Evolutionary conservation across 1,284 basidiomycete species (phyloP), one percentile per base, ranked within the genome.

Genomic region (Moesziomyces globuligerus): DNA sequence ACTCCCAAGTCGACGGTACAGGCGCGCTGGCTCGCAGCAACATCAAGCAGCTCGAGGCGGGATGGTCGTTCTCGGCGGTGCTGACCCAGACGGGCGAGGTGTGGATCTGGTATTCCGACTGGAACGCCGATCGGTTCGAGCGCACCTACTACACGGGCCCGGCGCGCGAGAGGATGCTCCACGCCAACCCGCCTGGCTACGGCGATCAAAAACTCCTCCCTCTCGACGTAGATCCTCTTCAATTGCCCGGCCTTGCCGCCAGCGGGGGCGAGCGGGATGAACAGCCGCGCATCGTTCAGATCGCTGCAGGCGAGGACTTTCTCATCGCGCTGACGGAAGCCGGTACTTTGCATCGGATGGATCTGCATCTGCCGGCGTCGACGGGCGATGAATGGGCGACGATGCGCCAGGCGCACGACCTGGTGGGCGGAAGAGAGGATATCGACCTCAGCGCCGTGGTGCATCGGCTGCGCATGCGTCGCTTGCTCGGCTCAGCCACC

Each of bases 281-380:
- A 17, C 15, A 21, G 4, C 24, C 32, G 9, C n/a, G 37, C 32
- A 59, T 74, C 10, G 44, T 42, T 0, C 61, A 68, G 29, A 62
- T 76, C 8, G 72, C 69, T 23, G 74, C 74, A 6, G 74, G 74
- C 3, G 66, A 72, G 32, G 53, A 72, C 29, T 76, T 72, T 29
- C 24, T 74, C 42, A 29, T 74, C 20, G 72, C 72, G 7, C 64
- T 74, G n/a, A 76, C 72, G 18, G 38, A 55, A 9, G 15, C 43
- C 3, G 74, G 74, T 6, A 48, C 41, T 0, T 20, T 76, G n/a
- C 58, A 67, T 43, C 45, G 52, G n/a, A 17, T 76, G 7, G 58
- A 74, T 37, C 20, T 74, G 20, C 52, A 48, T 5, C 26, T 47
- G 0, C 40, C 48, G 9, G 2, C n/a, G 3, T 28, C 50, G 4